Evolutionary conservation across 139 green algal species (phyloP).

Genomic region (Deuterostichococcus epilithicus): DNA sequence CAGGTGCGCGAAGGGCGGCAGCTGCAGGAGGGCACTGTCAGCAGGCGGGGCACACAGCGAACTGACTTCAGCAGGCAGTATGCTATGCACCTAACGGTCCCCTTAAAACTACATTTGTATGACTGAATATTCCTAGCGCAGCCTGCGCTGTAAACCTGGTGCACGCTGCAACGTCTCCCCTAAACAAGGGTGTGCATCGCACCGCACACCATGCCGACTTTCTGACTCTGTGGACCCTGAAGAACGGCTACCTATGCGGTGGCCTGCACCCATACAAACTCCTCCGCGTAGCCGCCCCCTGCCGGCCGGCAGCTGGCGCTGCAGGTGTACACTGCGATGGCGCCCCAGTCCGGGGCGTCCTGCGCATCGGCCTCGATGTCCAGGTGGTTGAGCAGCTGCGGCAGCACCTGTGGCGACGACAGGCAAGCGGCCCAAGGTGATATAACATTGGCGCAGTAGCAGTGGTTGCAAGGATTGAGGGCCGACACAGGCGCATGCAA

Average conservation of each 20-base stretch:
- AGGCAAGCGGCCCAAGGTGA: not conserved
- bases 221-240: no score
- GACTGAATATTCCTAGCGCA: no score
- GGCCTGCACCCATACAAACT: conserved; percentile 46
- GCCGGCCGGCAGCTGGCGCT: conserved; percentile 40
- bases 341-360: conserved; percentile 64
- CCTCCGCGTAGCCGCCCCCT: conserved; percentile 18
- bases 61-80: no score
- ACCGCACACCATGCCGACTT: no score
- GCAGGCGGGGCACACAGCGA: no score
- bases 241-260: not conserved
- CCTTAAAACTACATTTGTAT: no score
- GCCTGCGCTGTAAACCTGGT: no score
- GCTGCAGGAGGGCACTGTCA: no score
- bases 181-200: no score
- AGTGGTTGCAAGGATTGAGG: not conserved
- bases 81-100: no score
- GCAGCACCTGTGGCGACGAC: conserved; percentile 45
- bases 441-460: not conserved
- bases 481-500: not conserved
- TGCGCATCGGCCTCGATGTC: conserved; percentile 50
- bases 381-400: conserved; percentile 70
- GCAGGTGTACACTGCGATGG: conserved; percentile 73
- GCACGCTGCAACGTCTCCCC: no score
- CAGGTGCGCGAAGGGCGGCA: no score